Conservation (phyloP, 2,329 filamentous ascomycete genomes). For the Ophiostoma montium region DNA sequence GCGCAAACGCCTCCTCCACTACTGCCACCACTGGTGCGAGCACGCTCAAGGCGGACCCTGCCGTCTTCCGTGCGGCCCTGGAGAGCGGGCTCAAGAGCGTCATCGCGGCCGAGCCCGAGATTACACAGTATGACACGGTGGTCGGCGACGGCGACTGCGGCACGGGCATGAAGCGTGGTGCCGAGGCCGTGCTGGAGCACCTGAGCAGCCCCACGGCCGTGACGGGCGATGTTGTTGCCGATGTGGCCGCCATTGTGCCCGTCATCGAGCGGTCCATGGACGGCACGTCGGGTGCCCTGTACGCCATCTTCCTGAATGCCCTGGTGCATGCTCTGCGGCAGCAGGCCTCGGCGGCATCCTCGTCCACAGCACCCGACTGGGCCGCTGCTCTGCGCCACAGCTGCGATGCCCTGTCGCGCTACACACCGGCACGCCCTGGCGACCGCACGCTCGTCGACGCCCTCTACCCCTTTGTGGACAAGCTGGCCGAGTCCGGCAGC, state of each 20-base stretch:
- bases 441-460: constrained; percentile 88
- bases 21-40: constrained; percentile 26
- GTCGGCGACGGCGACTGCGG: constrained; percentile 88
- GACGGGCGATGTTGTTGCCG: constrained; percentile 37
- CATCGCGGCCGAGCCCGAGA: constrained; percentile 53
- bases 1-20: constrained; percentile 20
- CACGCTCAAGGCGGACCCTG: constrained; percentile 38
- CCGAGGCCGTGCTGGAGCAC: constrained; percentile 50
- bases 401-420: constrained; percentile 56
- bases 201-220: constrained; percentile 27
- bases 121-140: constrained; percentile 64
- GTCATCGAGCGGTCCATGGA: constrained; percentile 46
- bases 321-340: constrained; percentile 50
- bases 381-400: constrained; percentile 56
- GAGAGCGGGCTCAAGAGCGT: constrained; percentile 44
- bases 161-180: constrained; percentile 70
- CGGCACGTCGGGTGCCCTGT: constrained; percentile 46
- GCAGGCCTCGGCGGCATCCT: constrained; percentile 22
- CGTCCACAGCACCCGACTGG: constrained; percentile 28
- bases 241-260: constrained; percentile 37
- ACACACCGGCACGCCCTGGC: constrained; percentile 79
- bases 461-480: constrained; percentile 72
- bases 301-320: constrained; percentile 80
- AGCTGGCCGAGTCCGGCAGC: constrained; percentile 45
- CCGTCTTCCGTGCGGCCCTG: constrained; percentile 35